phyloP scores from a whole-genome alignment of 768 basidiomycete species.

The Lactarius evosmus region DNA sequence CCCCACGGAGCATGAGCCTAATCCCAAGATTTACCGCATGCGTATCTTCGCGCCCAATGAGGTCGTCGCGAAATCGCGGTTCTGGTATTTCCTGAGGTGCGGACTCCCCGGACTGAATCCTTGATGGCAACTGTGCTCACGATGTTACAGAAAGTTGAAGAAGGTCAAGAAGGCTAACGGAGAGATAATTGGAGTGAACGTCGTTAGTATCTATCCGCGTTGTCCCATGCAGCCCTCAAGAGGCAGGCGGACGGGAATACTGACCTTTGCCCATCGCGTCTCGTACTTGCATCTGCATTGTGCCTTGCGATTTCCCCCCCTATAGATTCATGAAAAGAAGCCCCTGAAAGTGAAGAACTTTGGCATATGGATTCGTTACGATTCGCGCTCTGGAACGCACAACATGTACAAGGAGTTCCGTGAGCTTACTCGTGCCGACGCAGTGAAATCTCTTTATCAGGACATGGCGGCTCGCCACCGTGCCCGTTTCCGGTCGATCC shows the following conservation, averaged over 20 bases:
- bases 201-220: constrained; percentile 61
- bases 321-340: constrained; percentile 95
- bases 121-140: background rate
- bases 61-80: constrained; percentile 97
- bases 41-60: constrained; percentile 99
- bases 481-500: constrained; percentile 98
- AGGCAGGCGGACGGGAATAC: constrained; percentile 79
- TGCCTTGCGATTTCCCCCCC: constrained; percentile 25
- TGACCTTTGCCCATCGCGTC: constrained; percentile 41
- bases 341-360: constrained; percentile 99
- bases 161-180: constrained; percentile 99
- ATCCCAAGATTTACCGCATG: constrained; percentile 99
- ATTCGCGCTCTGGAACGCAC: constrained; percentile 99
- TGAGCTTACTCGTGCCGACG: constrained; percentile 89
- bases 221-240: constrained; percentile 66
- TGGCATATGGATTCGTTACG: constrained; percentile 99
- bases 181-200: constrained; percentile 98
- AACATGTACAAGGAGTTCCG: constrained; percentile 99
- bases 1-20: constrained; percentile 89
- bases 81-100: constrained; percentile 98
- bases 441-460: constrained; percentile 96
- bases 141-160: constrained; percentile 71
- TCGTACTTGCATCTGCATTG: constrained; percentile 33
- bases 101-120: constrained; percentile 25
- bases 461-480: constrained; percentile 99